Conservation (phyloP, 2,329 filamentous ascomycete genomes). For the Aspergillus sp. region DNA sequence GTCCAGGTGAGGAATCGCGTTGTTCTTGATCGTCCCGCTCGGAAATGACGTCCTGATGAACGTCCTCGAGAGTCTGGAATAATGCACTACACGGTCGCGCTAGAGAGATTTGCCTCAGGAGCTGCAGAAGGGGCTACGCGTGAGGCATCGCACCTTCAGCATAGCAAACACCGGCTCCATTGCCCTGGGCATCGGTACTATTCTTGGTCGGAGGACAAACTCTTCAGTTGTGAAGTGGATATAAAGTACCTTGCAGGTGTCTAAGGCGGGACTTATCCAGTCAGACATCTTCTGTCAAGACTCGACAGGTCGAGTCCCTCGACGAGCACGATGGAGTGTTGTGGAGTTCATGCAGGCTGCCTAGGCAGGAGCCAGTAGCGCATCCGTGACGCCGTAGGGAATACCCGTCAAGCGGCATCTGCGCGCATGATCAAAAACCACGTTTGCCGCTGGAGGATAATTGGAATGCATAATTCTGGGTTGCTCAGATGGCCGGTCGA, state of each 20-base stretch:
- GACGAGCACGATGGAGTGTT: conserved; percentile 1
- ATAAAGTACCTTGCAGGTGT: background rate
- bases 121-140: background rate
- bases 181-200: background rate
- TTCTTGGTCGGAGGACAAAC: background rate
- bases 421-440: conserved; percentile 4
- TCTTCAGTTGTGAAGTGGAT: background rate
- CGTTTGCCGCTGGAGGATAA: background rate
- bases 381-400: conserved; percentile 8
- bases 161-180: background rate
- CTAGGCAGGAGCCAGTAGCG: conserved; percentile 10
- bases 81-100: background rate
- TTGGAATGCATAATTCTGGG: background rate
- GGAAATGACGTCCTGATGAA: background rate
- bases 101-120: background rate
- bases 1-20: background rate
- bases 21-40: background rate
- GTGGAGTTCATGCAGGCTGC: conserved; percentile 10
- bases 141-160: background rate
- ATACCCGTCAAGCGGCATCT: background rate
- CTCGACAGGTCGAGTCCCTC: conserved; percentile 9
- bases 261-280: background rate
- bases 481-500: background rate
- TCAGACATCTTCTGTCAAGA: background rate
- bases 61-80: background rate